These are phyloP conservation scores for Ogataea pignaliae DNA, from an alignment of 805 yeast genomes.

Conservation along the genomic window DNA sequence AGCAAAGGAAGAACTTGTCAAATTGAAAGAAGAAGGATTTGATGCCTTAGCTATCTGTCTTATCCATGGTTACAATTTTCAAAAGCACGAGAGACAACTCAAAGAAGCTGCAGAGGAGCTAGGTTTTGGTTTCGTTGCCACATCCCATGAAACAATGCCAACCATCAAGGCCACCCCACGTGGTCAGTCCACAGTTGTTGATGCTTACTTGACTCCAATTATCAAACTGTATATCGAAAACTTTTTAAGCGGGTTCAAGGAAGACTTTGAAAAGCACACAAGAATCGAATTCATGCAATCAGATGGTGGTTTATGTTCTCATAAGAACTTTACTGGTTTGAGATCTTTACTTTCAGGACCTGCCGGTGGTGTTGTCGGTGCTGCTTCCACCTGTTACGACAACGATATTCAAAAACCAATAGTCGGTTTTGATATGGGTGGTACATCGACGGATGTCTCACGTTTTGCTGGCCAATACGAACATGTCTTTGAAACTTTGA, in stretches of 20 bases:
- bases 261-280: slow-evolving; percentile 29
- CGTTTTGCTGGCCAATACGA: slow-evolving; percentile 28
- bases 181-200: slow-evolving; percentile 38
- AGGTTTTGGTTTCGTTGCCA: slow-evolving; percentile 46
- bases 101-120: slow-evolving; percentile 31
- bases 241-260: slow-evolving; percentile 30
- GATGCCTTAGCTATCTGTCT: slow-evolving; percentile 34
- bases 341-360: slow-evolving; percentile 55
- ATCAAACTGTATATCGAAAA: slow-evolving; percentile 36
- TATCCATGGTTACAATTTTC: slow-evolving; percentile 34
- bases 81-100: slow-evolving; percentile 30
- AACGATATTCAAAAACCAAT: slow-evolving; percentile 17
- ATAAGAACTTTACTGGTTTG: slow-evolving; percentile 49
- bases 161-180: slow-evolving; percentile 37
- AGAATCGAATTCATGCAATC: slow-evolving; percentile 53
- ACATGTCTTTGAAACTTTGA: slow-evolving; percentile 28
- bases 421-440: slow-evolving; percentile 37
- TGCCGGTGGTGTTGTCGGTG: slow-evolving; percentile 61
- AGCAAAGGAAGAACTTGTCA: slow-evolving; percentile 17
- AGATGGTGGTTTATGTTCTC: slow-evolving; percentile 53
- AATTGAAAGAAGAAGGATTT: slow-evolving; percentile 23
- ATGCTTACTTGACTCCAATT: slow-evolving; percentile 42
- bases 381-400: slow-evolving; percentile 48
- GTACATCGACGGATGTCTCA: slow-evolving; percentile 36
- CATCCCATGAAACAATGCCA: slow-evolving; percentile 34